phyloP scores from a whole-genome alignment of 208 protist genomes.

The Wallacemonas sp. region DNA sequence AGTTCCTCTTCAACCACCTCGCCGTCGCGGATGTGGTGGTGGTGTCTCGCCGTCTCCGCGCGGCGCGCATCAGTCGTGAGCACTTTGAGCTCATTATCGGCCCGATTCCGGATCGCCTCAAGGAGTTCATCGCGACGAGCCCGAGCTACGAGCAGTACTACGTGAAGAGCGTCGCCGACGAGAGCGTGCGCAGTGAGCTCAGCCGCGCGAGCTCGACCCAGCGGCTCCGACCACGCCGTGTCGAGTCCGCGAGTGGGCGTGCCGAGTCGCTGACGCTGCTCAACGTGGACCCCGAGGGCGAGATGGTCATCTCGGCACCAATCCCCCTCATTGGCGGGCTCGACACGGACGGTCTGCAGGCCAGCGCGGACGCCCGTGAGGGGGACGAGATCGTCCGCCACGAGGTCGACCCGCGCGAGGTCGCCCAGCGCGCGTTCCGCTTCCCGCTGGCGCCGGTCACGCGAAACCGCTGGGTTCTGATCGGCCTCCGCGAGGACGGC shows the following conservation, averaged over 20 bases:
- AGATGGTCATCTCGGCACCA: constrained; percentile 42
- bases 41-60: constrained; percentile 44
- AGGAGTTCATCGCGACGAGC: constrained; percentile 73
- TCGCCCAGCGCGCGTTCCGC: constrained; percentile 24
- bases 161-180: constrained; percentile 50
- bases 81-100: constrained; percentile 91
- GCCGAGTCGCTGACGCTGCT: constrained; percentile 15
- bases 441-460: constrained; percentile 42
- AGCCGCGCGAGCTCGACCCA: constrained; percentile 40
- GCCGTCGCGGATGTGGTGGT: constrained; percentile 87
- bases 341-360: neutral
- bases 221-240: constrained; percentile 12
- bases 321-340: constrained; percentile 24
- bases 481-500: constrained; percentile 84
- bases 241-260: constrained; percentile 12
- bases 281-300: constrained; percentile 39
- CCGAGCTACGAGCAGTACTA: constrained; percentile 72
- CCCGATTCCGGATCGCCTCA: constrained; percentile 78
- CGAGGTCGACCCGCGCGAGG: neutral
- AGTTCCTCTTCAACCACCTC: constrained; percentile 88
- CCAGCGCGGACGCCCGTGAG: neutral
- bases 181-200: constrained; percentile 65
- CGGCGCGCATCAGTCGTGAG: constrained; percentile 73
- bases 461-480: constrained; percentile 29
- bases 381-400: constrained; percentile 6